Evolutionary conservation across 1,284 basidiomycete species (phyloP), one percentile per base, ranked within the genome.

Genomic region (Moesziomyces aphidis): DNA sequence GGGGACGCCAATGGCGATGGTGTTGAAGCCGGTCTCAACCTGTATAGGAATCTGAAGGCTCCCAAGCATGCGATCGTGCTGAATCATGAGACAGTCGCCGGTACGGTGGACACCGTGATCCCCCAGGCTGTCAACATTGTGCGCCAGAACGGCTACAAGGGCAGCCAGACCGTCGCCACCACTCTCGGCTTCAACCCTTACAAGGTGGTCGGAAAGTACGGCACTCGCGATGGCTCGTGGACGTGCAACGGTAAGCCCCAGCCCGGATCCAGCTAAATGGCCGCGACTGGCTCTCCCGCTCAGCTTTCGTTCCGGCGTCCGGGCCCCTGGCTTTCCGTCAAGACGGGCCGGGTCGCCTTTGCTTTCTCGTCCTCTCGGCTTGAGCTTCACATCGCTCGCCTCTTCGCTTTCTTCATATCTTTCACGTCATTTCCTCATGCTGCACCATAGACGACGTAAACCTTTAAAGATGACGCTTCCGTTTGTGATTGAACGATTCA

Each of bases 1-100:
- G 45, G 55, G 7, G 79, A 81, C 55, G 73, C 75, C n/a, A 60
- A 67, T 42, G 79, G 77, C 6, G 55, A 36, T n/a, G 61, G 63
- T 17, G 53, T 55, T 17, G 39, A 64, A 2, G 53, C 56, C 11
- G 62, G 63, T 10, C 60, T 79, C 28, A 64, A 74, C 13, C 21
- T 73, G 24, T 76, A 77, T 67, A 55, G 50, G 31, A 55, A 55
- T 42, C 54, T 79, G 19, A 61, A 58, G 34, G 51, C 77, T 11
- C 77, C 77, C 26, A 67, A 48, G 24, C 57, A 73, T 17, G 76
- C 73, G 28, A 81, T 81, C 43, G 53, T 79, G 11, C 66, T 81
- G 45, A 79, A 79, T 60, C 79, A 81, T 64, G 79, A 81, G 66
- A 81, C 79, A 15, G 78, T 77, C 19, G 7, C 58, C 2, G 69